Evolutionary conservation across 148 eudicot genomes (phyloP), one percentile per base, ranked within the genome.

Genomic region (Vaccinium macrocarpon): DNA sequence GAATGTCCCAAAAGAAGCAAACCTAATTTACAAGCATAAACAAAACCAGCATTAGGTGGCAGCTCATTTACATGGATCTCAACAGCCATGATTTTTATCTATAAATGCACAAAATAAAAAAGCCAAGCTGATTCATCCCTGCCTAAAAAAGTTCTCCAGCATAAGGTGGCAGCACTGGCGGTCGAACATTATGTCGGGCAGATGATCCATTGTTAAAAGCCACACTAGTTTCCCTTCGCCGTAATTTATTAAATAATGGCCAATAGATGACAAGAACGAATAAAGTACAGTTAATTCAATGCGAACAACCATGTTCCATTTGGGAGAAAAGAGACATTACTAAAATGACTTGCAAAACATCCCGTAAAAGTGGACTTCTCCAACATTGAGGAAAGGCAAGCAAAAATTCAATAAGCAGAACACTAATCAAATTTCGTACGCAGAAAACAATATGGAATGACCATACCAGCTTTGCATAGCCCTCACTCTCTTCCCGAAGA

Each of bases 401-500:
- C 23, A 62, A 9, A 38, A 78, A 73, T 0, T 15, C 18, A 55
- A 68, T 19, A 51, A n/a, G 21, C 14, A 50, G 74, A 64, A 82
- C 32, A 23, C 38, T 50, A 81, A 61, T 10, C 14, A 79, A 25
- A 77, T 53, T 19, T 35, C 25, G 52, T 29, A 74, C 57, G 29
- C 70, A 68, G 42, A 75, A 82, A 52, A 19, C 12, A 72, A 56
- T 62, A 81, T 73, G 74, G 52, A 82, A 71, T 53, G 35, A 82
- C 4, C 18, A 81, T 95, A 97, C 99, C 98, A 97, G 97, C 91
- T 97, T 97, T 53, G 99, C 96, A 84, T 97, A 97, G 87, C 99
- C 99, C 85, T 97, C 99, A 57, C 98, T 95, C 89, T 97, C 99
- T 91, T 97, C 99, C 61, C 99, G 92, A 55, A 97, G 92, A 84